phyloP scores from a whole-genome alignment of 768 basidiomycete species.

The Lepiota venenata region DNA sequence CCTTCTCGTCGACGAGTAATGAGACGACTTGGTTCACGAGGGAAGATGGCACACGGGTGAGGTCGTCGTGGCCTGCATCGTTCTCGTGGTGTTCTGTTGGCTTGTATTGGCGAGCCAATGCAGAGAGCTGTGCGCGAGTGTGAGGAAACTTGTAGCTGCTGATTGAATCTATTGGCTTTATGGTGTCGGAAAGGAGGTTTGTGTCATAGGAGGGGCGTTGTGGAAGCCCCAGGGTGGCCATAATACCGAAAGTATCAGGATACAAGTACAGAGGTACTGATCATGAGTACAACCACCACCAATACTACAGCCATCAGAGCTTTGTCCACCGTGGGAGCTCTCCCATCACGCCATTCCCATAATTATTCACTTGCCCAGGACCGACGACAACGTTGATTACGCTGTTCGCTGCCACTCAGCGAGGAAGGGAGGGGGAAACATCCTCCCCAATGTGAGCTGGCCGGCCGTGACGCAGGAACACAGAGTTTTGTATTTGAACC shows the following conservation, averaged over 20 bases:
- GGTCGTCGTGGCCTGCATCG: conserved; percentile 52
- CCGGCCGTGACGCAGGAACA: too few relatives aligned
- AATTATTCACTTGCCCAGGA: not conserved
- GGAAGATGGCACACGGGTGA: conserved; percentile 49
- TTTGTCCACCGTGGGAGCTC: not conserved
- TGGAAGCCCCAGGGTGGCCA: conserved; percentile 9
- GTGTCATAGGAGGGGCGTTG: not conserved
- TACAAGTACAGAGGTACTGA: conserved; percentile 2
- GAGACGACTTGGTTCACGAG: conserved; percentile 71
- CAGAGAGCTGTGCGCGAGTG: conserved; percentile 75
- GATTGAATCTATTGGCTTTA: not conserved
- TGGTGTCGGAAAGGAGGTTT: not conserved
- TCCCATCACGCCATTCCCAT: not conserved
- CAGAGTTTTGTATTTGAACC: too few relatives aligned
- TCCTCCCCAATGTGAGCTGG: too few relatives aligned
- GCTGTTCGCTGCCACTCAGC: too few relatives aligned
- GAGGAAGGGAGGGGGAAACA: too few relatives aligned
- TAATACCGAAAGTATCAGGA: conserved; percentile 4
- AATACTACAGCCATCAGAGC: not conserved
- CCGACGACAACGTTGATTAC: too few relatives aligned
- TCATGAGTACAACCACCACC: not conserved
- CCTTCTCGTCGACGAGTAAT: conserved; percentile 77
- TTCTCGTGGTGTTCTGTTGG: conserved; percentile 53
- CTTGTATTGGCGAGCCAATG: conserved; percentile 72
- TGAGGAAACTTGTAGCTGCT: conserved; percentile 61